These are phyloP conservation scores for Amanita rimosa DNA, from an alignment of 768 basidiomycete species.

Conservation along the genomic window DNA sequence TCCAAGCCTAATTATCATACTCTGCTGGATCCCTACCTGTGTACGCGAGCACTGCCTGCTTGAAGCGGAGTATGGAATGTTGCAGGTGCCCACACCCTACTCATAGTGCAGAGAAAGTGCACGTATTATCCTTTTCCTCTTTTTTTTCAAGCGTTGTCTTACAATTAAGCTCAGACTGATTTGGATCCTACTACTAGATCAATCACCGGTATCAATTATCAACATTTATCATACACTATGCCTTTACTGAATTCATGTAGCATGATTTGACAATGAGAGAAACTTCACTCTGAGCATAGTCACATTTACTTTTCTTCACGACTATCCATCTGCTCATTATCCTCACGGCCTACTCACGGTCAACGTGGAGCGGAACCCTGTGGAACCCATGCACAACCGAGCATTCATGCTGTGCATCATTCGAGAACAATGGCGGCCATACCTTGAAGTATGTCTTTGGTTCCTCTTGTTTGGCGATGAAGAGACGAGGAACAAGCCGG, in stretches of 20 bases:
- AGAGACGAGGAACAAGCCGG: conserved; percentile 38
- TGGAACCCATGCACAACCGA: conserved; percentile 68
- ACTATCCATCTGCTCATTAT: conserved; percentile 55
- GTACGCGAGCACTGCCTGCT: too few species aligned
- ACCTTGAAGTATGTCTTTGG: conserved; percentile 72
- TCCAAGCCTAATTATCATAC: too few species aligned
- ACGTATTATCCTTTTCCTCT: conserved; percentile 14
- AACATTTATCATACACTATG: neutral
- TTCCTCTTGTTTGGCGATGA: conserved; percentile 70
- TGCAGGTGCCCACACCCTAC: conserved; percentile 73
- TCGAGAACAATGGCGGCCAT: conserved; percentile 65
- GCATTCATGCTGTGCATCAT: conserved; percentile 70
- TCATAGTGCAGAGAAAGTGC: conserved; percentile 82
- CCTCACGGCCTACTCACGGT: conserved; percentile 63
- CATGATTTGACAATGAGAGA: conserved; percentile 4
- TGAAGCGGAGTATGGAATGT: conserved; percentile 96
- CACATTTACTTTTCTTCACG: conserved; percentile 79
- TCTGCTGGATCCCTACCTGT: too few species aligned
- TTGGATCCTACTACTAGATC: conserved; percentile 81
- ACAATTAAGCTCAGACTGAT: conserved; percentile 45
- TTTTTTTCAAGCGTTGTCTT: conserved; percentile 1
- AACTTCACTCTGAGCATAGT: conserved; percentile 17
- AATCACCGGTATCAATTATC: conserved; percentile 90
- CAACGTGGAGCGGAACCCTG: conserved; percentile 73
- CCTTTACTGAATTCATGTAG: conserved; percentile 6